Conservation (phyloP, 2,329 filamentous ascomycete species). For the Hirsutella thompsonii region DNA sequence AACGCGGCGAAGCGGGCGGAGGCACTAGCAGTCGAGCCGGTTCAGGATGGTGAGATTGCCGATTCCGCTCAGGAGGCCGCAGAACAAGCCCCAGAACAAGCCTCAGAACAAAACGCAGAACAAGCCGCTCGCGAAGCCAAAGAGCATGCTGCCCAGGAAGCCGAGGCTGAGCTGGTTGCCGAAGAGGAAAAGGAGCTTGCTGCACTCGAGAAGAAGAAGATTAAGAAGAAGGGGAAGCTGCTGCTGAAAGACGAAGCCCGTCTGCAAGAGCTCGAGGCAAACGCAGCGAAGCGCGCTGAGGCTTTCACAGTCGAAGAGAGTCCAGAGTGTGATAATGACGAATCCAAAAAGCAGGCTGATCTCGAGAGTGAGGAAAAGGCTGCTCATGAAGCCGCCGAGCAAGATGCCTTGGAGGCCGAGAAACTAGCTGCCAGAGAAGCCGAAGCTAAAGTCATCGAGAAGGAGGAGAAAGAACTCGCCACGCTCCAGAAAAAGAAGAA, state of each 20-base stretch:
- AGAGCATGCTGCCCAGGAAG: conserved; percentile 10
- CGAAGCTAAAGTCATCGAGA: conserved; percentile 4
- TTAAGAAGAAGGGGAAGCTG: conserved; percentile 28
- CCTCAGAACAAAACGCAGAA: neutral
- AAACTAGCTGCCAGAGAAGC: neutral
- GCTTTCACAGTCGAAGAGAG: neutral
- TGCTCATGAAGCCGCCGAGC: conserved; percentile 19
- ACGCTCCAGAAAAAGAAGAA: neutral
- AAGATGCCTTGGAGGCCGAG: neutral
- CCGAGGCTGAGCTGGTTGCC: conserved; percentile 13
- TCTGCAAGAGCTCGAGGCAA: conserved; percentile 22
- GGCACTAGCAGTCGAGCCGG: neutral
- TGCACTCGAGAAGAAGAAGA: conserved; percentile 28
- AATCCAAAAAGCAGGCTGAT: conserved; percentile 10
- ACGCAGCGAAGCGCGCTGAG: conserved; percentile 19
- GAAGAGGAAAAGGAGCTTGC: conserved; percentile 25
- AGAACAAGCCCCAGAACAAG: neutral
- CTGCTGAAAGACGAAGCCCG: conserved; percentile 33
- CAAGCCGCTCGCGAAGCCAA: conserved; percentile 1
- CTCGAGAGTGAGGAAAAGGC: neutral
- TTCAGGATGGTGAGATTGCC: conserved; percentile 12
- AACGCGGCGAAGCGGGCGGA: conserved; percentile 20
- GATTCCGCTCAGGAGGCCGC: conserved; percentile 13
- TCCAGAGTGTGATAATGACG: conserved; percentile 15
- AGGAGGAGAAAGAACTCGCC: conserved; percentile 6